A percentile compares a stretch with the other conserved stretches of the same genome.
Evolutionary conservation across 2,329 filamentous ascomycete genomes (phyloP).

Genomic region (Hymenoscyphus salicellus): DNA sequence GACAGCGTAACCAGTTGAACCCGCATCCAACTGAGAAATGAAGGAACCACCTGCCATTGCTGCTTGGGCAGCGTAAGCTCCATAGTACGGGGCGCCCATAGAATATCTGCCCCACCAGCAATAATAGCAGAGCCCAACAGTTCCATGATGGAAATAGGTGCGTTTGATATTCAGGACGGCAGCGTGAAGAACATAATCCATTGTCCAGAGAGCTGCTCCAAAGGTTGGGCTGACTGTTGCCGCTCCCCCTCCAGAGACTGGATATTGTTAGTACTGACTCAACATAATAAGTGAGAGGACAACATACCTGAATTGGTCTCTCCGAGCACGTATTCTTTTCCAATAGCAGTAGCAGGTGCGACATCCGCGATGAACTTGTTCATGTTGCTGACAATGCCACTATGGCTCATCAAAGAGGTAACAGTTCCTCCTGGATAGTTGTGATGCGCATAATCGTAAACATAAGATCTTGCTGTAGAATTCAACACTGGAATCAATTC

Average conservation of each 20-base stretch:
- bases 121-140: slow-evolving; percentile 35
- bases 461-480: slow-evolving; percentile 24
- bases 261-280: background rate
- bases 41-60: slow-evolving; percentile 28
- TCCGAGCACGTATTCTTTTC: slow-evolving; percentile 33
- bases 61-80: slow-evolving; percentile 28
- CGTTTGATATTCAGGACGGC: slow-evolving; percentile 24
- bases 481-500: slow-evolving; percentile 30
- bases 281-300: slow-evolving; percentile 41
- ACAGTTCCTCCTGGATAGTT: slow-evolving; percentile 42
- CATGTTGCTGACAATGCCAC: slow-evolving; percentile 27
- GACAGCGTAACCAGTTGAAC: slow-evolving; percentile 22
- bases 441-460: slow-evolving; percentile 32
- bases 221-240: slow-evolving; percentile 29
- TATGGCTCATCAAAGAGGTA: slow-evolving; percentile 30
- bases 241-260: slow-evolving; percentile 31
- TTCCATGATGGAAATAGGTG: slow-evolving; percentile 34
- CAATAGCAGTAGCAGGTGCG: slow-evolving; percentile 22
- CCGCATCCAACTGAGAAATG: slow-evolving; percentile 27
- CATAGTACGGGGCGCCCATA: slow-evolving; percentile 33
- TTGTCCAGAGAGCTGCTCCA: slow-evolving; percentile 31
- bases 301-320: slow-evolving; percentile 37
- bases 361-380: slow-evolving; percentile 24
- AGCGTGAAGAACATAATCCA: slow-evolving; percentile 30
- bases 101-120: slow-evolving; percentile 32